Base-by-base conservation (phyloP, 768 basidiomycete species). In the Bullera alba region DNA sequence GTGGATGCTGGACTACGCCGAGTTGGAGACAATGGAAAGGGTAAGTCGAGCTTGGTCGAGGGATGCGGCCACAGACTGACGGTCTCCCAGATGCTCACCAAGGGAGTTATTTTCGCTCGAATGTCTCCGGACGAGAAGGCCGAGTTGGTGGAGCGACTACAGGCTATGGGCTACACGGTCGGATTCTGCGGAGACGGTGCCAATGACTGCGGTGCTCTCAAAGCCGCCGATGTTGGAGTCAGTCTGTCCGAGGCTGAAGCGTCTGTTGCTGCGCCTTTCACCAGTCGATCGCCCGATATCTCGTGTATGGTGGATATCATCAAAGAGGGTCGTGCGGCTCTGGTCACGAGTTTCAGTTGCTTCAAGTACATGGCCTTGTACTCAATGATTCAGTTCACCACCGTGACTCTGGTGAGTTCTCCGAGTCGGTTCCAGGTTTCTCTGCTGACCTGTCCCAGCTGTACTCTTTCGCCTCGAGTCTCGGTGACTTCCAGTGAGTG, bases 101-200 rank as follows among this genome's bases (percentile, higher is more conserved):
- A 93, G 72, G 83, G 92, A 1, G 88, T 95, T 69, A 83, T 97
- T 39, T 99, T 91, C 70, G 92, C 95, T 7, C 82, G 95, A 21
- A 97, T 99, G 95, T 99, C 95, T 7, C 95, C 95, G 0, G 95
- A 97, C 67, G 95, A 97, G 77, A 99, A 99, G 75, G 93, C 96
- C 60, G 95, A 99, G 71, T 82, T 97, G 16, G 88, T 99, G 16
- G 93, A 97, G 71, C 81, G 93, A 1, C 77, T 99, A 10, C 95
- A 97, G 63, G 77, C 80, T 2, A 79, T 99, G 21, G 95, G 93
- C 8, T 99, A 97, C 69, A 93, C 86, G 0, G 95, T 97, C 14
- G 79, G 93, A 8, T 97, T 97, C 85, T 97, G 95, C 61, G 95
- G 95, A 28, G 95, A 99, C 65, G 95, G 95, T 35, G 95, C 95